These are phyloP conservation scores for Coemansia sp. DNA, from an alignment of 192 early-diverging fungal genomes.

Conservation along the genomic window DNA sequence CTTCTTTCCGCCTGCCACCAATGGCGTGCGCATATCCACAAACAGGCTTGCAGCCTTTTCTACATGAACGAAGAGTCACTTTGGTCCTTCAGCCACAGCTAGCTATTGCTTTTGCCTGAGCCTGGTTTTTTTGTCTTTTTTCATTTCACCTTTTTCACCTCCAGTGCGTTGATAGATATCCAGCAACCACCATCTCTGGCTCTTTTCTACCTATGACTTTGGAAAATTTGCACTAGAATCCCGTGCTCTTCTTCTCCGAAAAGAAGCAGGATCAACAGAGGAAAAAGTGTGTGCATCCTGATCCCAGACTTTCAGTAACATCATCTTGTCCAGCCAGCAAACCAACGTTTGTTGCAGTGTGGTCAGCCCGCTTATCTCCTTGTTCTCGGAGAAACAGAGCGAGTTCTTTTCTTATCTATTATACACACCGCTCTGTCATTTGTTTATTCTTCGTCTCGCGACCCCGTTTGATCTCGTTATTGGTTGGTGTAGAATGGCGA, in stretches of 20 bases:
- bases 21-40: too few relatives aligned
- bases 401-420: background rate
- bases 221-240: background rate
- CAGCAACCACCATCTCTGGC: background rate
- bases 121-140: background rate
- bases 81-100: too few relatives aligned
- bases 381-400: background rate
- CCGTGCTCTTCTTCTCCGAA: background rate
- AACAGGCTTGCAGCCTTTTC: too few relatives aligned
- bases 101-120: background rate
- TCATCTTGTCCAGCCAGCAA: too few relatives aligned
- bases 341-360: too few relatives aligned
- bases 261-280: too few relatives aligned
- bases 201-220: background rate
- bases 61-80: too few relatives aligned
- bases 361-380: background rate
- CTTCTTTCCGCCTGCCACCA: background rate
- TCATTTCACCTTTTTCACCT: background rate
- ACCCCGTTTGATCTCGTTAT: background rate
- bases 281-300: too few relatives aligned
- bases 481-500: background rate
- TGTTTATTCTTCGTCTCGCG: constrained; percentile 6
- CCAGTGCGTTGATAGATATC: too few relatives aligned
- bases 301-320: too few relatives aligned
- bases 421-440: background rate